Conservation (phyloP, 306 rosid species). For the Gastrolobium villosum region DNA sequence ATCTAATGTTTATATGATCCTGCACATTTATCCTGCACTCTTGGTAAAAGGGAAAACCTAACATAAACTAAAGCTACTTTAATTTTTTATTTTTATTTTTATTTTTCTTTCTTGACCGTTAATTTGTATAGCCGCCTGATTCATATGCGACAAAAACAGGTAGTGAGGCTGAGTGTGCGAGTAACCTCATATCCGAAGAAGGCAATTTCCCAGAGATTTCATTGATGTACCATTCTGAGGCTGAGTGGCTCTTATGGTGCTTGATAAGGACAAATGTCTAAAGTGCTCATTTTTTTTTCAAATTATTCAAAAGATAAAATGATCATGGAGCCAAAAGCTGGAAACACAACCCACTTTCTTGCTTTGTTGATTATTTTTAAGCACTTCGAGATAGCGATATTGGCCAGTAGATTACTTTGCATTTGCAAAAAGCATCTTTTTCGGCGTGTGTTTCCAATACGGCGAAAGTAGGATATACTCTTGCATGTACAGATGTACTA, state of each 20-base stretch:
- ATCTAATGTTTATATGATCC: neutral
- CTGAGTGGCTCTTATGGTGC: slow-evolving; percentile 19
- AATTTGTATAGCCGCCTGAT: neutral
- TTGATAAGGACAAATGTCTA: slow-evolving; percentile 29
- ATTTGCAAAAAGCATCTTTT: slow-evolving; percentile 15
- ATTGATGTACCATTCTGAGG: neutral
- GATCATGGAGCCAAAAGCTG: slow-evolving; percentile 36
- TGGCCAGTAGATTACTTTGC: neutral
- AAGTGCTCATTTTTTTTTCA: neutral
- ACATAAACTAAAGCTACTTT: neutral
- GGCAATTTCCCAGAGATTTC: slow-evolving; percentile 28
- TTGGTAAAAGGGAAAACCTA: neutral
- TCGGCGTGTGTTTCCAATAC: neutral
- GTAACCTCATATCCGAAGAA: neutral
- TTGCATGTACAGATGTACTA: neutral
- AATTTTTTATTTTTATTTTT: neutral
- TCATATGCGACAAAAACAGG: neutral
- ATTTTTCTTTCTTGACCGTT: neutral
- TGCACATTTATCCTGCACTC: neutral
- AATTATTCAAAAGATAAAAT: slow-evolving; percentile 35
- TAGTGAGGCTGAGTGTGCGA: neutral
- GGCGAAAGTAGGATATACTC: slow-evolving; percentile 11
- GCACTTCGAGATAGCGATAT: slow-evolving; percentile 21
- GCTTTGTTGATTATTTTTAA: slow-evolving; percentile 20
- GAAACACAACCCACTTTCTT: neutral